phyloP scores from a whole-genome alignment of 257 asterid species.

The Solanum megistacrolobum region DNA sequence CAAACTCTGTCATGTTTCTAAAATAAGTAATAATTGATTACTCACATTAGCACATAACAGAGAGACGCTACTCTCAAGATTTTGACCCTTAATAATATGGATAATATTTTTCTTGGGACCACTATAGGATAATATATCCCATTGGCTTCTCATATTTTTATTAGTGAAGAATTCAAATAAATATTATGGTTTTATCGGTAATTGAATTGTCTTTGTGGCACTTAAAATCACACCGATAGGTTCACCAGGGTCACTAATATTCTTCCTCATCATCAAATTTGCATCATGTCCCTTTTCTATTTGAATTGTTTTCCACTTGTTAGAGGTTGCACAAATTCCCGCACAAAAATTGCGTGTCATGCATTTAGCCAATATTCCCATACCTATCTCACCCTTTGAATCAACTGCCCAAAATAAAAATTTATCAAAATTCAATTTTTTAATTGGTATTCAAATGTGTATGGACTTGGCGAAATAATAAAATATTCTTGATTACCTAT shows the following conservation, averaged over 20 bases:
- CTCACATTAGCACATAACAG: conserved; percentile 21
- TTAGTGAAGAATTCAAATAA: too few species aligned
- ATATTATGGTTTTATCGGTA: too few species aligned
- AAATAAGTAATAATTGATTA: not conserved
- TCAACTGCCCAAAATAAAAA: conserved; percentile 20
- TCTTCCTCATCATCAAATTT: conserved; percentile 48
- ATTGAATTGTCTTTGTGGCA: too few species aligned
- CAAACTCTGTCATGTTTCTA: not conserved
- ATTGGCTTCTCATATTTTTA: too few species aligned
- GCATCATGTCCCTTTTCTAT: conserved; percentile 20
- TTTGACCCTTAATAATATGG: conserved; percentile 46
- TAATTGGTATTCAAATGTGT: not conserved
- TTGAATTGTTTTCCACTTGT: conserved; percentile 67
- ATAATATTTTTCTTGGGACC: too few species aligned
- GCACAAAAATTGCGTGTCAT: conserved; percentile 65
- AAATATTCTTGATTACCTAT: conserved; percentile 42
- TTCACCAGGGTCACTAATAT: not conserved
- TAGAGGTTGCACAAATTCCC: conserved; percentile 47
- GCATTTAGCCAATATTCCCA: conserved; percentile 53
- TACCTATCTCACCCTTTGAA: conserved; percentile 40
- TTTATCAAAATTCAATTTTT: not conserved
- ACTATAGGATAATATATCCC: too few species aligned
- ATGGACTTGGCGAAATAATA: not conserved
- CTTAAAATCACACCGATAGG: too few species aligned
- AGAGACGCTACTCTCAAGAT: conserved; percentile 36